Base-by-base conservation (phyloP, 1,284 basidiomycete species). In the Neolentinus lepideus region DNA sequence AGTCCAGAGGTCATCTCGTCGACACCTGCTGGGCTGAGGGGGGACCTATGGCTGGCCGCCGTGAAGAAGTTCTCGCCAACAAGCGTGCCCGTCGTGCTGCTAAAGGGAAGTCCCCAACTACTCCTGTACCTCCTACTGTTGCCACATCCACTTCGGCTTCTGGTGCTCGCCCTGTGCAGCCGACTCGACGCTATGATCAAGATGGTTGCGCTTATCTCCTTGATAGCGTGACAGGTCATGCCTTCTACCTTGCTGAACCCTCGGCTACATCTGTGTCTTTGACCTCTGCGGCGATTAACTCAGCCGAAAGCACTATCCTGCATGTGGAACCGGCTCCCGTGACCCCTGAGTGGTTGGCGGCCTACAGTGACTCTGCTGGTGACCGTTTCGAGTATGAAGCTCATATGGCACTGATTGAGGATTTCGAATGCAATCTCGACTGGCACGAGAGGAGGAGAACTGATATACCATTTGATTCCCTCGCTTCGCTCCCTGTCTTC, bases 1-100 rank as follows among this genome's bases (percentile, higher is more conserved):
- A 16, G 59, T 57, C 25, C 51, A 16, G 35, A 26, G 16, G 26
- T 48, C 43, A 45, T 62, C 53, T 31, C 55, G 46, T 11, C 57
- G 50, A 29, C 46, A 21, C 43, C 56, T 35, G 56, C 53, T 51
- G 43, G 24, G 19, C n/a, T 6, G 6, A 4, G 4, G 43, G 43
- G 4, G 24, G 43, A 6, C 19, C 19, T 4, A 46, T 46, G 43
- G 43, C 4, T 6, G 43, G 43, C 19, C 10, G 24, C 19, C 43
- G 24, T 10, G 24, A 25, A 4, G 24, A 46, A 25, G 43, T 46
- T 46, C 43, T 46, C 43, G 24, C 43, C 6, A 10, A 4, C 6
- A 46, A 46, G 43, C 19, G 24, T 25, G 6, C 6, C n/a, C 4
- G 16, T 21, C n/a, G 16, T 46, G 10, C 19, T 46, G 19, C n/a